Evolutionary conservation across 495 filamentous ascomycete species (phyloP), one percentile per base, ranked within the genome.

Genomic region (Annulohypoxylon bovei): DNA sequence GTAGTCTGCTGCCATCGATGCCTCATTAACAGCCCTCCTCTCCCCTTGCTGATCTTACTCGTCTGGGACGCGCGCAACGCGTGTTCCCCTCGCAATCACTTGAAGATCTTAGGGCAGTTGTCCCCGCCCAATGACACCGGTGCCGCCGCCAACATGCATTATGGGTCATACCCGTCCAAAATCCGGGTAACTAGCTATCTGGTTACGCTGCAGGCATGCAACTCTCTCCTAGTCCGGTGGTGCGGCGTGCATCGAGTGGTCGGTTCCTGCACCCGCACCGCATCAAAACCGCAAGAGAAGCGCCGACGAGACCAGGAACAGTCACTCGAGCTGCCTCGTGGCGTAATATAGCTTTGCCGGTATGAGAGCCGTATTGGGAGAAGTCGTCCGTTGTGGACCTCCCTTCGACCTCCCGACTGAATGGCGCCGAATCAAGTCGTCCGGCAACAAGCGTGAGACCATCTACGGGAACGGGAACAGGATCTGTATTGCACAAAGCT

Each of bases 11-110:
- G 58, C 49, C 46, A 49, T 16, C 47, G 47, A 52, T 52, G n/a
- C 14, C 47, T 25, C 47, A 52, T 52, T 28, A 52, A 52, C 30
- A 52, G 22, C 53, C 63, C 46, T 72, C 35, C 25, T 37, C n/a
- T 59, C 25, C 52, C 63, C 44, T 42, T 63, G 70, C 64, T 55
- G 70, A 72, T 72, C 70, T 72, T 72, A 30, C 63, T 68, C 60
- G 20, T 61, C 53, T 65, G 55, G 59, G 65, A 12, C 64, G 49
- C 2, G n/a, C 44, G 11, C 28, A 22, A 65, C 47, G 52, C 39
- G 58, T 49, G 55, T 60, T 16, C 52, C 62, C 47, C 53, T 72
- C 70, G 65, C 70, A 33, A 72, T 56, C 59, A 55, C 53, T 61
- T 57, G 54, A 72, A 64, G 64, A 7, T 57, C 32, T 71, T 42